Base-by-base conservation (phyloP, 371 early-diverging fungal genomes). In the Syncephalastrum monosporum region DNA sequence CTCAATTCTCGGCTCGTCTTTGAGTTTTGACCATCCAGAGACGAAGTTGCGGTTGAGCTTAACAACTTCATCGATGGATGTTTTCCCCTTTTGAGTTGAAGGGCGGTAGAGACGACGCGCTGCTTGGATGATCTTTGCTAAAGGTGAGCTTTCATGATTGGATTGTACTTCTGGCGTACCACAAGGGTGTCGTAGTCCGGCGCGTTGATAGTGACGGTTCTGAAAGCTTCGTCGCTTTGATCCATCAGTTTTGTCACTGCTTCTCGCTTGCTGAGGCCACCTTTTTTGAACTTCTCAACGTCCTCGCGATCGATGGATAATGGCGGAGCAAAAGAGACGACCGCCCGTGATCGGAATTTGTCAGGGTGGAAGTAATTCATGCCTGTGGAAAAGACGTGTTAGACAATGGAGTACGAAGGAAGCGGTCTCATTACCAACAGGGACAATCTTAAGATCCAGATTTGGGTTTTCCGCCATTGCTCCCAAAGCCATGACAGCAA, bases 321-420 rank as follows among this genome's bases (percentile, higher is more conserved):
- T 0, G 96, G 96, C 27, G 89, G 84, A 17, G 98, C 98, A 81
- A 90, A 98, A 56, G 97, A 96, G 29, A 97, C 88, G 4, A 97
- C 97, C 5, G 97, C 98, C 53, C 96, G 83, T 7, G 96, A 96
- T 42, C 98, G 86, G 77, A 98, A 98, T 61, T 87, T 82, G 75
- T 96, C 89, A 3, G 98, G 93, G 71, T 98, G 93, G 72, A 98
- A 98, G 71, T 98, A 98, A 74, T 91, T 92, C 56, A 98, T 72
- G 0, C 94, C 89, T 79, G 17, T 15, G 4, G 50, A 14, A 21
- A 4, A 14, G 3, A 16, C 6, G 4, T 23, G 41, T 7, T 38
- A 33, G 47, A 53, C 3, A 21, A n/a, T 24, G 7, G 5, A 53
- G 24, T 4, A 43, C n/a, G 25, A 42, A 13, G 44, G 19, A 53